Conservation (phyloP, 2,329 filamentous ascomycete genomes). For the Dryadomyces quercivorus region DNA sequence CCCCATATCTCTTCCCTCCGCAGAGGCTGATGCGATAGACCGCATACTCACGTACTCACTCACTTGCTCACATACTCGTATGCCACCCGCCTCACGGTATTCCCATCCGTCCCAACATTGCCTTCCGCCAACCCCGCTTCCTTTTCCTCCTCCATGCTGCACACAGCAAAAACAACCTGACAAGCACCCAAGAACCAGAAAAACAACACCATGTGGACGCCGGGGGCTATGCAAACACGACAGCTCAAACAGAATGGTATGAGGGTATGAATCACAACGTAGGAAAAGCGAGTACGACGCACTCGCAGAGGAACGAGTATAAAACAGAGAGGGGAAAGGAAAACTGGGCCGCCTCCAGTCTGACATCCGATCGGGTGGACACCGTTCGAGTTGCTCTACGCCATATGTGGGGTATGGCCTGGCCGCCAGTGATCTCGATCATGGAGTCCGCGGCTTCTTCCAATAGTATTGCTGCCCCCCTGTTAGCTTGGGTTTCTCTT, state of each 20-base stretch:
- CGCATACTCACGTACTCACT: no score
- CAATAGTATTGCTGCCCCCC: slow-evolving; percentile 52
- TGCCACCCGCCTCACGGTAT: no score
- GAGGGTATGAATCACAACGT: background rate
- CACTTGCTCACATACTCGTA: no score
- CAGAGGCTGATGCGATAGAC: no score
- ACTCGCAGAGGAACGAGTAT: no score
- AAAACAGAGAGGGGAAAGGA: no score
- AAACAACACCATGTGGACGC: background rate
- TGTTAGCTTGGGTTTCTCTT: slow-evolving; percentile 7
- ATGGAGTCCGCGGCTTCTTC: slow-evolving; percentile 52
- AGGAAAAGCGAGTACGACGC: no score
- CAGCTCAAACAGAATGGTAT: background rate
- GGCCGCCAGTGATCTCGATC: slow-evolving; percentile 4
- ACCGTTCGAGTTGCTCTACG: no score
- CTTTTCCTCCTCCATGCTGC: background rate
- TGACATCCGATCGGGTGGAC: no score
- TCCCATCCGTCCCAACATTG: no score
- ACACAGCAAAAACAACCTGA: background rate
- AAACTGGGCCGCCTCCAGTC: no score
- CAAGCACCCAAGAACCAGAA: background rate
- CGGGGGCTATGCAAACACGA: background rate
- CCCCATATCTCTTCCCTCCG: no score
- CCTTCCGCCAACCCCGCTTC: background rate
- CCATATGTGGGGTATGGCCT: background rate